phyloP scores from a whole-genome alignment of 139 green algal genomes.

The Eudorina sp. region DNA sequence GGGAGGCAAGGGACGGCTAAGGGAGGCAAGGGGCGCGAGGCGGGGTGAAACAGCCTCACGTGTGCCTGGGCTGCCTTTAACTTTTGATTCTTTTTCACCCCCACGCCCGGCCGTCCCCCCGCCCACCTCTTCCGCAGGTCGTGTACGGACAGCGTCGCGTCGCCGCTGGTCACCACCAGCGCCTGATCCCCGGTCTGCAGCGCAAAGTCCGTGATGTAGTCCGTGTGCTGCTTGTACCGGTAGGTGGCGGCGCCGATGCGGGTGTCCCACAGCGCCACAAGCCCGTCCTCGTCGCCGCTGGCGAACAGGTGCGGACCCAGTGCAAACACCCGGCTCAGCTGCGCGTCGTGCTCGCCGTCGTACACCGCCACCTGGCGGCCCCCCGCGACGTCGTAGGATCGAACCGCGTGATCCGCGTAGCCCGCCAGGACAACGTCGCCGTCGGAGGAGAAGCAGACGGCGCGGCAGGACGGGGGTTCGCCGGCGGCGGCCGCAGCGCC shows the following conservation, averaged over 20 bases:
- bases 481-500: background rate
- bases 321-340: constrained; percentile 71
- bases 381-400: constrained; percentile 60
- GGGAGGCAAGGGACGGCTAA: no score
- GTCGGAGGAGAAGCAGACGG: constrained; percentile 61
- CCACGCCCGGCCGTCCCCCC: background rate
- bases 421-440: constrained; percentile 43
- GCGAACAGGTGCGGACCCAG: constrained; percentile 59
- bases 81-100: background rate
- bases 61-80: no score
- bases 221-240: constrained; percentile 72
- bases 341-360: constrained; percentile 69
- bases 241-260: constrained; percentile 53
- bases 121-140: constrained; percentile 63
- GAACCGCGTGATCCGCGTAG: constrained; percentile 21
- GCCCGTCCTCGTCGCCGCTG: constrained; percentile 85
- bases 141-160: constrained; percentile 86
- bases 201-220: constrained; percentile 87
- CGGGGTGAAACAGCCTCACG: no score
- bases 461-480: constrained; percentile 63
- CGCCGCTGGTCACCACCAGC: constrained; percentile 82
- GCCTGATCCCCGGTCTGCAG: constrained; percentile 51
- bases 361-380: constrained; percentile 56
- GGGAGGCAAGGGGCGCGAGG: no score
- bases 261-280: constrained; percentile 87